A percentile compares a stretch with the other conserved stretches of the same genome.
These are phyloP conservation scores for Osmanthus fragrans DNA, from an alignment of 257 asterid species.

Conservation along the genomic window DNA sequence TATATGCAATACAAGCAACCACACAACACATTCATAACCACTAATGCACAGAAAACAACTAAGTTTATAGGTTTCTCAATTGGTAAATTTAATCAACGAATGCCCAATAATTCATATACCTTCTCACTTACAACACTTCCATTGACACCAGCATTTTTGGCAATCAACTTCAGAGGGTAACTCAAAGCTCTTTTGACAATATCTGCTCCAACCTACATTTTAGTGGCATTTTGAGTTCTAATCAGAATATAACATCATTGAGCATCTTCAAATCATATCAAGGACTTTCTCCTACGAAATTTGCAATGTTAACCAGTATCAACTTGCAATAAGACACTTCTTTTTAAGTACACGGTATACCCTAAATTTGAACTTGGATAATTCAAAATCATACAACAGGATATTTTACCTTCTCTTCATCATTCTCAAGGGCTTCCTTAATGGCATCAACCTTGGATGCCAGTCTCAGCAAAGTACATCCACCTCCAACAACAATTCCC, in stretches of 20 bases:
- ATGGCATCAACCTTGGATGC: constrained; percentile 89
- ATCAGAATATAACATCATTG: not conserved
- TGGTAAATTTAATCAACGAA: not conserved
- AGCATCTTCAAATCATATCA: not conserved
- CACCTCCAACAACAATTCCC: constrained; percentile 99
- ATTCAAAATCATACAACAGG: not conserved
- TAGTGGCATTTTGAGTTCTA: not conserved
- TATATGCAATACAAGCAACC: not conserved
- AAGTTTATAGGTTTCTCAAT: not conserved
- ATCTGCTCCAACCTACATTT: constrained; percentile 90
- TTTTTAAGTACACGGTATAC: not conserved
- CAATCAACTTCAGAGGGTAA: constrained; percentile 94
- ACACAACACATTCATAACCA: not conserved
- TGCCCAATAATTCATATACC: constrained; percentile 34
- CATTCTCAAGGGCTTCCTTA: constrained; percentile 73
- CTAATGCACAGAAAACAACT: not conserved
- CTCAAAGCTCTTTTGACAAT: constrained; percentile 94
- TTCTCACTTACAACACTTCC: constrained; percentile 98
- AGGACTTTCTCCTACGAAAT: not conserved
- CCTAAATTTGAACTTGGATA: not conserved
- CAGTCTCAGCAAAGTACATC: constrained; percentile 87
- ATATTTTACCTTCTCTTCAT: constrained; percentile 76
- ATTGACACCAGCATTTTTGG: constrained; percentile 96
- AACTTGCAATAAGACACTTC: not conserved
- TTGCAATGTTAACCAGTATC: not conserved